phyloP scores from a whole-genome alignment of 2,329 filamentous ascomycete species.

The Scedosporium dehoogii region DNA sequence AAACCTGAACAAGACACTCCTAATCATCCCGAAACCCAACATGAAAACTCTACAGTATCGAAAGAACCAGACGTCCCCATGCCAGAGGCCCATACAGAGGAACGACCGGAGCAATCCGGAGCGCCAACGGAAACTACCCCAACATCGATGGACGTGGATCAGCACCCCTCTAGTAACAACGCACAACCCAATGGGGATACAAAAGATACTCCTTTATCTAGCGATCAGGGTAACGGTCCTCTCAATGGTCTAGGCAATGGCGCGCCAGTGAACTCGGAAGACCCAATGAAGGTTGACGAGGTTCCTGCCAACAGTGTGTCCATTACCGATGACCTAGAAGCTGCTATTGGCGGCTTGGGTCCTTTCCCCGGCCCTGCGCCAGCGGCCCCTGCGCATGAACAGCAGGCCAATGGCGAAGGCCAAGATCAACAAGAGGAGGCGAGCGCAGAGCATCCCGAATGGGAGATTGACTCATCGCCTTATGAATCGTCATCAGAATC shows the following conservation, averaged over 20 bases:
- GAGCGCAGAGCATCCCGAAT: conserved; percentile 54
- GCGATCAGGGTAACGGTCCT: not conserved
- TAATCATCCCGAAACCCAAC: not conserved
- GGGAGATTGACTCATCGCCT: conserved; percentile 72
- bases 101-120: not conserved
- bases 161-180: not conserved
- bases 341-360: conserved; percentile 28
- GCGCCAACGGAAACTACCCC: not conserved
- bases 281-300: conserved; percentile 27
- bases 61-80: not conserved
- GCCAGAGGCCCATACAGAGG: not conserved
- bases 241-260: conserved; percentile 1
- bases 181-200: not conserved
- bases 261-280: conserved; percentile 7
- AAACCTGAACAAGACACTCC: not conserved
- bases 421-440: not conserved
- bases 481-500: conserved; percentile 58
- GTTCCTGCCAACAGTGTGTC: not conserved
- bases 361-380: conserved; percentile 9
- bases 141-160: not conserved
- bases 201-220: not conserved
- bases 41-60: not conserved
- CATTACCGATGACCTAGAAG: conserved; percentile 32
- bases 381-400: not conserved
- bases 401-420: not conserved